These are phyloP conservation scores for Paracoccidioides brasiliensis DNA, from an alignment of 2,329 filamentous ascomycete genomes.

Conservation along the genomic window DNA sequence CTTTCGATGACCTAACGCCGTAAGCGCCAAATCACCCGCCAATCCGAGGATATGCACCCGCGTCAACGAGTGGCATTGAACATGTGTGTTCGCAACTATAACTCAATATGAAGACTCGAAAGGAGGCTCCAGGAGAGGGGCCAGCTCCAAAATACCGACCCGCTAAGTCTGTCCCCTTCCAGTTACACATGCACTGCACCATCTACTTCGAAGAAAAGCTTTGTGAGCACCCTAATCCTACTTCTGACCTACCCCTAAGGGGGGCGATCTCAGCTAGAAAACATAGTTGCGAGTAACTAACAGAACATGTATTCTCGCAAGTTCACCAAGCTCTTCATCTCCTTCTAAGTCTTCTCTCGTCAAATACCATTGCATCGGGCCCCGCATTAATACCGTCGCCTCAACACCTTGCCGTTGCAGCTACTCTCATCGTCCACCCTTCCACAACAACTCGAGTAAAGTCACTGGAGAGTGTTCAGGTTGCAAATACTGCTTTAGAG, in stretches of 20 bases:
- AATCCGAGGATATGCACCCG: background rate
- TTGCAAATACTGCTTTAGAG: constrained; percentile 52
- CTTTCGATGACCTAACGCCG: too few relatives aligned
- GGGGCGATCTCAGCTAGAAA: too few relatives aligned
- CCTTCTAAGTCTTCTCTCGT: constrained; percentile 36
- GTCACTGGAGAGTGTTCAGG: constrained; percentile 46
- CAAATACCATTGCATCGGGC: constrained; percentile 23
- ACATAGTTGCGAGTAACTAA: background rate
- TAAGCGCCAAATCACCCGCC: background rate
- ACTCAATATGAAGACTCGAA: background rate
- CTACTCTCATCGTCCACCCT: constrained; percentile 72
- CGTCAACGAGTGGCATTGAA: background rate
- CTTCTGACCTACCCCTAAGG: background rate
- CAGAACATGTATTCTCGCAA: constrained; percentile 15
- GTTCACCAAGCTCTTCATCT: constrained; percentile 49
- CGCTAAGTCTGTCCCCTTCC: constrained; percentile 45
- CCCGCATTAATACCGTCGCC: constrained; percentile 54
- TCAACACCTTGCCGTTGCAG: constrained; percentile 62
- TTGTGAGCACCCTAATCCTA: constrained; percentile 34
- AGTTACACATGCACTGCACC: constrained; percentile 52
- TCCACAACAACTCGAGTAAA: constrained; percentile 59
- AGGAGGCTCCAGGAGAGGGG: background rate
- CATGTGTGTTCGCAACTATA: background rate
- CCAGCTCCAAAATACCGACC: constrained; percentile 34
- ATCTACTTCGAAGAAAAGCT: constrained; percentile 66